Percentiles rank a stretch among this genome's conserved stretches.
Conservation (phyloP, 352 stramenopile genomes). For the Globisporangium mamillatum region DNA sequence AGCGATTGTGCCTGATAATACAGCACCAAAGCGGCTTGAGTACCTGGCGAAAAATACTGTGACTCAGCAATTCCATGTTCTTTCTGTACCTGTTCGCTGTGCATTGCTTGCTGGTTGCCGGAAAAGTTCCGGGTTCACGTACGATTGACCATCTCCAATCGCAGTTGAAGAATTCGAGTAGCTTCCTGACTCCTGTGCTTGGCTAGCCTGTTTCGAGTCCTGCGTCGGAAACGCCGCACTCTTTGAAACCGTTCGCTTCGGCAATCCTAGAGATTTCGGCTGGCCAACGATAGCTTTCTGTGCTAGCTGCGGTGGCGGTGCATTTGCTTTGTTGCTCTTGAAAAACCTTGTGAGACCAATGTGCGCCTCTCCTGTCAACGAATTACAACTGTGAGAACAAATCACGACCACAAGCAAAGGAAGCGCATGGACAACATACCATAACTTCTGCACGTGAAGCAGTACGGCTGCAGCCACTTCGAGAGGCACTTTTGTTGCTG, state of each 20-base stretch:
- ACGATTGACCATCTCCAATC: slow-evolving; percentile 81
- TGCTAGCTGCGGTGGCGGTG: slow-evolving; percentile 15
- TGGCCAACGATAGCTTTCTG: slow-evolving; percentile 25
- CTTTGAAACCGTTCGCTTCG: slow-evolving; percentile 26
- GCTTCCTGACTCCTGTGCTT: neutral
- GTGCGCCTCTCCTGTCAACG: slow-evolving; percentile 61
- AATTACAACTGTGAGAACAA: neutral
- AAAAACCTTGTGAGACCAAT: slow-evolving; percentile 85
- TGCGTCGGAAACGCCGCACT: neutral
- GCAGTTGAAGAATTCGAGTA: slow-evolving; percentile 15
- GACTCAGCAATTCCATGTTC: neutral
- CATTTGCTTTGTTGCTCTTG: slow-evolving; percentile 64
- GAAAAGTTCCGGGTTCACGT: slow-evolving; percentile 72
- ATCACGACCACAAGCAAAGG: neutral
- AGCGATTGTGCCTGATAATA: neutral
- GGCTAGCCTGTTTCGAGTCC: slow-evolving; percentile 10
- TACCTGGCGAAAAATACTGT: neutral
- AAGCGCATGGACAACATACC: slow-evolving; percentile 25
- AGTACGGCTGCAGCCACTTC: slow-evolving; percentile 93
- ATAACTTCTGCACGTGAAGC: slow-evolving; percentile 57
- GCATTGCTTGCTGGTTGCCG: slow-evolving; percentile 17
- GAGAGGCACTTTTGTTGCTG: slow-evolving; percentile 92
- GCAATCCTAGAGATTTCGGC: slow-evolving; percentile 41
- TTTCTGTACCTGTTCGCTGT: slow-evolving; percentile 21
- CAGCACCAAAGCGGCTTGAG: neutral